Base-by-base conservation (phyloP, 2,329 filamentous ascomycete genomes). In the Aspergillus uvarum region DNA sequence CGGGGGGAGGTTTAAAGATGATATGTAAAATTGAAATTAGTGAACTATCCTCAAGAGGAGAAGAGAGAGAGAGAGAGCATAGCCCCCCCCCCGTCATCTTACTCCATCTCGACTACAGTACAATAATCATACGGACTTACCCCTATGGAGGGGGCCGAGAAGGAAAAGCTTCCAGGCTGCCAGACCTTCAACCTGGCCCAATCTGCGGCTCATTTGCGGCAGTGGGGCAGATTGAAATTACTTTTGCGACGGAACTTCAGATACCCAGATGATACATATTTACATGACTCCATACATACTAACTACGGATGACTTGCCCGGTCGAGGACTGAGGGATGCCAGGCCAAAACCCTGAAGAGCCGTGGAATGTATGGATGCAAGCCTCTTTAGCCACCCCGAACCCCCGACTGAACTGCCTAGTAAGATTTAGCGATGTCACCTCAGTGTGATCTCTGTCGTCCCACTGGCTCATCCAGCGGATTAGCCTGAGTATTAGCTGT, bases 1-100 rank as follows among this genome's bases (percentile, higher is more conserved):
- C 22, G 55, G 54, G 44, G 29, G 47, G 52, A 48, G 47, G 47
- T 51, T 57, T 55, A 58, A 58, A 56, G 61, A 47, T 61, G 59
- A 61, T 47, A 52, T 51, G 29, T 24, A 47, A 62, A 26, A 50
- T 21, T 22, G 24, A 22, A 53, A 21, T 24, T 31, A 19, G 26
- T 29, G 26, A 29, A 29, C 7, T 7, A 5, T 26, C 7, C 24
- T 26, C 5, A 7, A 26, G 5, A 7, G 7, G 24, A 7, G 7
- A 7, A 26, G 24, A 26, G 24, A 24, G 24, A 3, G 3, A 24
- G 24, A 24, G 24, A 26, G 24, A 26, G 24, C 56, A 48, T 54
- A 26, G 51, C 38, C 42, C 44, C 38, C 38, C 6, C 6, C 16
- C 2, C 2, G 16, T 44, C 16, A 44, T 44, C 38, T 44, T 14